A percentile compares a stretch with the other conserved stretches of the same genome.
phyloP scores from a whole-genome alignment of 768 basidiomycete species.

The Trametes punicea region DNA sequence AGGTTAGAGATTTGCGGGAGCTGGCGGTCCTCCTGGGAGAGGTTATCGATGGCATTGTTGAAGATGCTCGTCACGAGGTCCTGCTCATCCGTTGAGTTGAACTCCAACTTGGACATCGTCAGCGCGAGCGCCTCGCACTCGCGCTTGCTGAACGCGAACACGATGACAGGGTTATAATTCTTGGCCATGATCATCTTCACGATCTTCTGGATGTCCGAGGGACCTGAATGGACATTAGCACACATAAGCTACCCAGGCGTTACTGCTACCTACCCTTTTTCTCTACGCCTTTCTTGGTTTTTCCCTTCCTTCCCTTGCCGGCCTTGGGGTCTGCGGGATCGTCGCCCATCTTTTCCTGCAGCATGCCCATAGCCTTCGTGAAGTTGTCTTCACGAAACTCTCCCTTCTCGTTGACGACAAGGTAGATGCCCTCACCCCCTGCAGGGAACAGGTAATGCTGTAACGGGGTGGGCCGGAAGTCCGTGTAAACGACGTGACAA shows the following conservation, averaged over 20 bases:
- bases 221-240: slow-evolving; percentile 45
- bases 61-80: slow-evolving; percentile 85
- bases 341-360: slow-evolving; percentile 81
- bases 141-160: slow-evolving; percentile 97
- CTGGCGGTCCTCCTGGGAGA: slow-evolving; percentile 81
- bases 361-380: slow-evolving; percentile 93
- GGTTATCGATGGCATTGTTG: slow-evolving; percentile 88
- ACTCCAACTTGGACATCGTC: slow-evolving; percentile 91
- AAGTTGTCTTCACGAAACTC: slow-evolving; percentile 98
- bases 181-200: slow-evolving; percentile 98
- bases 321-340: slow-evolving; percentile 85
- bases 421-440: slow-evolving; percentile 94
- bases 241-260: background rate
- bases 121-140: slow-evolving; percentile 95
- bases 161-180: slow-evolving; percentile 96
- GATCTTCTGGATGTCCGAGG: slow-evolving; percentile 95
- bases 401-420: slow-evolving; percentile 98
- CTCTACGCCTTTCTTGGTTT: slow-evolving; percentile 81
- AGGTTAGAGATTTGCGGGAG: slow-evolving; percentile 93
- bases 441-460: slow-evolving; percentile 98
- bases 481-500: slow-evolving; percentile 98
- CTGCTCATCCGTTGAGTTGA: slow-evolving; percentile 91
- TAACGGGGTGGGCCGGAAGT: slow-evolving; percentile 96
- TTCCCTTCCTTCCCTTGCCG: slow-evolving; percentile 89
- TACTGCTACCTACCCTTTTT: slow-evolving; percentile 66